Percentiles rank a stretch among this genome's conserved stretches.
These are phyloP conservation scores for Endoconidiophora polonica DNA, from an alignment of 2,329 filamentous ascomycete genomes.

Conservation along the genomic window DNA sequence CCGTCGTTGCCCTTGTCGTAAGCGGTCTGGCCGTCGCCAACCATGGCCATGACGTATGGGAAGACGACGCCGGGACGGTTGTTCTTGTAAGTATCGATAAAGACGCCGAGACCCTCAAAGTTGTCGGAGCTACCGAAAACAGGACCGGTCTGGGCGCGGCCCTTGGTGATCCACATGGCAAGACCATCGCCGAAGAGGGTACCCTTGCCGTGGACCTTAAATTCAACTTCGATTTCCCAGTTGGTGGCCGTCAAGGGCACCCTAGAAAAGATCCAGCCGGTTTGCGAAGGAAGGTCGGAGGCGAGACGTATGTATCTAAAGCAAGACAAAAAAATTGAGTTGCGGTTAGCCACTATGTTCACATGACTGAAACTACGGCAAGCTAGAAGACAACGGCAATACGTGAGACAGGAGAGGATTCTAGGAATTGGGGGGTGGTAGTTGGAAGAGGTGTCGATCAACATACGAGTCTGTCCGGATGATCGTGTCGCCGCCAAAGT, in stretches of 20 bases:
- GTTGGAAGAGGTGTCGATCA: not conserved
- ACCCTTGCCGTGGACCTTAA: slow-evolving; percentile 78
- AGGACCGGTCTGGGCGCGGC: slow-evolving; percentile 60
- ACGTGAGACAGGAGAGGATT: not conserved
- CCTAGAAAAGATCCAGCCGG: slow-evolving; percentile 84
- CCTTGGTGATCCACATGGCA: slow-evolving; percentile 94
- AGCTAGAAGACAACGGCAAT: not conserved
- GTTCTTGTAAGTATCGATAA: slow-evolving; percentile 99
- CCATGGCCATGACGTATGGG: slow-evolving; percentile 97
- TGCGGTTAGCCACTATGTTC: not conserved
- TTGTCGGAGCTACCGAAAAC: slow-evolving; percentile 80
- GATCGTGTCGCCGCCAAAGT: slow-evolving; percentile 92
- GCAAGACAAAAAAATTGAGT: not conserved
- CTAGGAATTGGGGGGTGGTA: not conserved
- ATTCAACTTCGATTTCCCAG: slow-evolving; percentile 96
- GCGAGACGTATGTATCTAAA: slow-evolving; percentile 79
- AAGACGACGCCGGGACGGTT: slow-evolving; percentile 91
- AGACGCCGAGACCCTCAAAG: slow-evolving; percentile 88
- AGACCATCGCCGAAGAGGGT: slow-evolving; percentile 91
- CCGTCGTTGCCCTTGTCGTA: slow-evolving; percentile 94
- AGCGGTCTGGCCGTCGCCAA: slow-evolving; percentile 71
- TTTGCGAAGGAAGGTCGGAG: slow-evolving; percentile 75
- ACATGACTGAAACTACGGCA: not conserved
- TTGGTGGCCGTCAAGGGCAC: slow-evolving; percentile 94
- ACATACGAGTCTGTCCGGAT: slow-evolving; percentile 51